A percentile compares a stretch with the other conserved stretches of the same genome.
Conservation (phyloP, 305 asterid genomes). For the Solanum aculeatissimum region DNA sequence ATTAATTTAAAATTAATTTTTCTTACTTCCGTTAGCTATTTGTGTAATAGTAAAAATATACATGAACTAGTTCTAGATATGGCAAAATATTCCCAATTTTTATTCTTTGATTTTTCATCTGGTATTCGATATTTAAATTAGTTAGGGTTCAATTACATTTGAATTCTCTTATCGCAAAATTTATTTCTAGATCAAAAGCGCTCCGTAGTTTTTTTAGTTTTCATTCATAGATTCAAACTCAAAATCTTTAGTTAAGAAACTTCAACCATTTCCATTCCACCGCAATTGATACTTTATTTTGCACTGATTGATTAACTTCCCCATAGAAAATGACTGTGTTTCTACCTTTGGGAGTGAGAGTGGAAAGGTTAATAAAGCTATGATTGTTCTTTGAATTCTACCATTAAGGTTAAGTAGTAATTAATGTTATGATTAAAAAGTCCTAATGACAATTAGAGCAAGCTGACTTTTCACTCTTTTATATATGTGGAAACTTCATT, state of each 20-base stretch:
- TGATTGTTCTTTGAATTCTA: conserved; percentile 5
- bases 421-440: conserved; percentile 12
- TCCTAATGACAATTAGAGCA: conserved; percentile 20
- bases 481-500: not conserved
- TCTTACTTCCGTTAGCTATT: too few relatives aligned
- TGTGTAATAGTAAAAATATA: too few relatives aligned
- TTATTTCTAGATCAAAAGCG: not conserved
- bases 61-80: too few relatives aligned
- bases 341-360: conserved; percentile 5
- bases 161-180: too few relatives aligned
- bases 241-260: accelerated
- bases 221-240: not conserved
- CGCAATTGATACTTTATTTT: not conserved
- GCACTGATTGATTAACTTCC: not conserved
- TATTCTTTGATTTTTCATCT: too few relatives aligned
- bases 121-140: too few relatives aligned
- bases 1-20: too few relatives aligned
- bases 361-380: not conserved
- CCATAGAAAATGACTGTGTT: not conserved
- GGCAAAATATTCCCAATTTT: too few relatives aligned
- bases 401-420: conserved; percentile 12
- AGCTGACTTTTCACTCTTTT: conserved; percentile 22
- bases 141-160: too few relatives aligned
- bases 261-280: accelerated
- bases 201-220: not conserved